phyloP scores from a whole-genome alignment of 2,329 filamentous ascomycete genomes.

The Xylariaceae sp. region DNA sequence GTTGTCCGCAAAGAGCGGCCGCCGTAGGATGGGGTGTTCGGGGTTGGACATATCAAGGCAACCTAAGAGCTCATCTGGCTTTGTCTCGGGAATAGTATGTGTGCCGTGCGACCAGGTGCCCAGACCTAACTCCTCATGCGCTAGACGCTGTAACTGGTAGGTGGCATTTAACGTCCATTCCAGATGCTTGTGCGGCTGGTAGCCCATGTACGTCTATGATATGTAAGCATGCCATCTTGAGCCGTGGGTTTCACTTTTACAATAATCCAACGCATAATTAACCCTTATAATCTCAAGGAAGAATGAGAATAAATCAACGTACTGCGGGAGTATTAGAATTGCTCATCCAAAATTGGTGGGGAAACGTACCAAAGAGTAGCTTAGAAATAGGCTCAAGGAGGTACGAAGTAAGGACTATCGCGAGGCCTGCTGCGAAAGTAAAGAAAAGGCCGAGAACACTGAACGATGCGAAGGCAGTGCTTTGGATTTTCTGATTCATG shows the following conservation, averaged over 20 bases:
- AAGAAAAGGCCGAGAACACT: background rate
- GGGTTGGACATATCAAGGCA: background rate
- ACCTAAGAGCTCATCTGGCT: background rate
- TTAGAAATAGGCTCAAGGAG: background rate
- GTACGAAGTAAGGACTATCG: background rate
- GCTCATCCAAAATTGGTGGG: background rate
- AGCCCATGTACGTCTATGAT: background rate
- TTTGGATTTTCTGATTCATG: background rate
- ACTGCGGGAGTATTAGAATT: too few relatives aligned
- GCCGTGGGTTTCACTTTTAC: too few relatives aligned
- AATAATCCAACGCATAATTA: background rate
- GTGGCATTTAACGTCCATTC: background rate
- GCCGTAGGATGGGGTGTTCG: background rate
- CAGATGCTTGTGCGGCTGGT: background rate
- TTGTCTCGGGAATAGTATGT: background rate
- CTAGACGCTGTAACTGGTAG: background rate
- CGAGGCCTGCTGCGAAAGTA: background rate
- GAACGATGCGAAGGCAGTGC: background rate
- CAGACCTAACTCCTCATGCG: background rate
- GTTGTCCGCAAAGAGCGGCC: background rate
- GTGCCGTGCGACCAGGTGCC: background rate
- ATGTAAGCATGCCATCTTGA: background rate
- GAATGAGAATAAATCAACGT: too few relatives aligned
- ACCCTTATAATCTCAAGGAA: background rate
- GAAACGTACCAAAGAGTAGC: background rate